Evolutionary conservation across 2,329 filamentous ascomycete species (phyloP), one percentile per base, ranked within the genome.

Genomic region (Trichoderma sp.): DNA sequence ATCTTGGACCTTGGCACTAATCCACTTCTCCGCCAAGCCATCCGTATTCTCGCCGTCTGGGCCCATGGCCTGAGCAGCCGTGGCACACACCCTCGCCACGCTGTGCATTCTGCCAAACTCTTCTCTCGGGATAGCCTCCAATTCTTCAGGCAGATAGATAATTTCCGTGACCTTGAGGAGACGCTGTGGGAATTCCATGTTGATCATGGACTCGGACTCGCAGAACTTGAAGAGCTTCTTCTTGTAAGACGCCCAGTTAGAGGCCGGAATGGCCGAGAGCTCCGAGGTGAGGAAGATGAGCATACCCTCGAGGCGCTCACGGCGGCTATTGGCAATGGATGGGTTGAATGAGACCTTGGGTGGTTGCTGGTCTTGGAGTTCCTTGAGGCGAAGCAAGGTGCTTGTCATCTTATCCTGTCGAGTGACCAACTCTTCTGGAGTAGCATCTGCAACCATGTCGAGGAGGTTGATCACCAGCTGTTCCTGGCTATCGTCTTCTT

Each of bases 121-220:
- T 1, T 73, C 71, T 13, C 55, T 70, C 12, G 58, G 63, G 32
- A 80, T 70, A 4, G 76, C 76, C 8, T 53, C 70, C 39, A 76
- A 59, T 73, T 81, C 80, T 64, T 81, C 80, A 5, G 72, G 68
- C 6, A 78, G 28, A 20, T 75, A 79, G 6, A 78, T 68, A 20
- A 81, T 76, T 15, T 71, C 73, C 13, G 74, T 72, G 34, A 81
- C 73, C 20, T 69, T 75, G 2, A 34, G 39, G 3, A 78, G 74
- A 5, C 77, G 76, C 34, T 76, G 73, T 12, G 63, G 17, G 71
- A 76, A 78, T 23, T 71, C 53, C 68, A 76, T 72, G 8, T 17
- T 17, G 17, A n/a, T n/a, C n/a, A n/a, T n/a, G n/a, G n/a, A n/a
- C n/a, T n/a, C n/a, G n/a, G 75, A 70, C 20, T 70, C 70, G 57